Conservation (phyloP, 805 yeast genomes). For the Blastobotrys robertii region DNA sequence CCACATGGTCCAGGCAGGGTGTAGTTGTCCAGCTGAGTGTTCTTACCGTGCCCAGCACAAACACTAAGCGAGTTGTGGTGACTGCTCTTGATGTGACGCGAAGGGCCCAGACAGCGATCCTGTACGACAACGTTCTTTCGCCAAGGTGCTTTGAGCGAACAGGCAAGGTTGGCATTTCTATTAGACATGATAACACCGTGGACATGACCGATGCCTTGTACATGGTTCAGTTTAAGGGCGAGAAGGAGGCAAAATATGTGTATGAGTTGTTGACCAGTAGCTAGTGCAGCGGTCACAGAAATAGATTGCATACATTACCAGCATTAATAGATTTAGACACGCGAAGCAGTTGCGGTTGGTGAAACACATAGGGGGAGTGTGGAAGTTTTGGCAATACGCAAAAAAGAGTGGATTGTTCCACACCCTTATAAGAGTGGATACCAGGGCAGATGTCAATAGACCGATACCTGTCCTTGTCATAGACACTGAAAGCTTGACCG, state of each 20-base stretch:
- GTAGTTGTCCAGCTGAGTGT: constrained; percentile 2
- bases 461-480: too few relatives aligned
- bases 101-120: not conserved
- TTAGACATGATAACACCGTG: constrained; percentile 5
- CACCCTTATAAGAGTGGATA: too few relatives aligned
- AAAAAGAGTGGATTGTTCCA: too few relatives aligned
- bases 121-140: not conserved
- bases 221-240: constrained; percentile 23
- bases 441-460: too few relatives aligned
- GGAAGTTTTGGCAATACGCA: too few relatives aligned
- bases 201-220: constrained; percentile 11
- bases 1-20: constrained; percentile 12
- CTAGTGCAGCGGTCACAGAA: not conserved
- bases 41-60: constrained; percentile 1
- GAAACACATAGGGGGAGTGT: too few relatives aligned
- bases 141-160: constrained; percentile 5
- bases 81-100: not conserved
- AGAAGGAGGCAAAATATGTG: constrained; percentile 20
- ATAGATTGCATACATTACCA: not conserved
- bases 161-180: constrained; percentile 14
- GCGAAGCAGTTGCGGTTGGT: too few relatives aligned
- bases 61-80: not conserved
- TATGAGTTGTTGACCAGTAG: constrained; percentile 10
- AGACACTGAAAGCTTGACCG: too few relatives aligned
- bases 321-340: too few relatives aligned